Conservation (phyloP, 2,329 filamentous ascomycete genomes). For the Metarhizium brunneum region DNA sequence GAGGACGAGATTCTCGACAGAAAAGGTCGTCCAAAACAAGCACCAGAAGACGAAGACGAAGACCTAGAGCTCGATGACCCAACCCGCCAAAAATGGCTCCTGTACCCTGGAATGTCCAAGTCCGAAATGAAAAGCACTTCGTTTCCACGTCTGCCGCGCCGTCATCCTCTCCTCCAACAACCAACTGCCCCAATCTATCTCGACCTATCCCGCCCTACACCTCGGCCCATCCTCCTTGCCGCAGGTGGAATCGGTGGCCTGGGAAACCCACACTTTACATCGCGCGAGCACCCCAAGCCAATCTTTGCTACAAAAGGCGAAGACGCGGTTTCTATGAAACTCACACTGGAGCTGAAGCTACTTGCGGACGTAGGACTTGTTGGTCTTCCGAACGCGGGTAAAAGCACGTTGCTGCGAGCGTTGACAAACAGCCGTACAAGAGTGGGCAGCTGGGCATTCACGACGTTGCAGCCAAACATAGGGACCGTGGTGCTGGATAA, state of each 20-base stretch:
- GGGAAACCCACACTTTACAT: slow-evolving; percentile 88
- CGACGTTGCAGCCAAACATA: slow-evolving; percentile 88
- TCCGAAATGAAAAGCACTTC: slow-evolving; percentile 52
- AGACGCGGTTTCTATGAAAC: slow-evolving; percentile 62
- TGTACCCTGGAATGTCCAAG: slow-evolving; percentile 70
- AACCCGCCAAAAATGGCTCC: slow-evolving; percentile 66
- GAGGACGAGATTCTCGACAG: slow-evolving; percentile 3
- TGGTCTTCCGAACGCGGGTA: slow-evolving; percentile 90
- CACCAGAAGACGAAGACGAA: slow-evolving; percentile 21
- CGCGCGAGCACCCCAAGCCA: slow-evolving; percentile 63
- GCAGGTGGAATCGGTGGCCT: slow-evolving; percentile 82
- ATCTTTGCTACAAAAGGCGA: slow-evolving; percentile 87
- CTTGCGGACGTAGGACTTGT: slow-evolving; percentile 92
- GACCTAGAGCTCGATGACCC: slow-evolving; percentile 34
- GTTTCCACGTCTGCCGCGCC: slow-evolving; percentile 41
- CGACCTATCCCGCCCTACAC: slow-evolving; percentile 68
- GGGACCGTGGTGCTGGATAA: slow-evolving; percentile 91
- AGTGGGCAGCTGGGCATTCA: slow-evolving; percentile 94
- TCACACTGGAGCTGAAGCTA: slow-evolving; percentile 88
- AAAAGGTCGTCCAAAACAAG: slow-evolving; percentile 3
- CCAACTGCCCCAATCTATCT: slow-evolving; percentile 64
- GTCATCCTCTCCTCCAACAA: slow-evolving; percentile 52
- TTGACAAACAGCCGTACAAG: slow-evolving; percentile 82
- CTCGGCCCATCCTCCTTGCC: slow-evolving; percentile 74
- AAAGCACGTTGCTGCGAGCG: slow-evolving; percentile 82